phyloP scores from a whole-genome alignment of 441 rosid genomes.

The Jatropha multifida region DNA sequence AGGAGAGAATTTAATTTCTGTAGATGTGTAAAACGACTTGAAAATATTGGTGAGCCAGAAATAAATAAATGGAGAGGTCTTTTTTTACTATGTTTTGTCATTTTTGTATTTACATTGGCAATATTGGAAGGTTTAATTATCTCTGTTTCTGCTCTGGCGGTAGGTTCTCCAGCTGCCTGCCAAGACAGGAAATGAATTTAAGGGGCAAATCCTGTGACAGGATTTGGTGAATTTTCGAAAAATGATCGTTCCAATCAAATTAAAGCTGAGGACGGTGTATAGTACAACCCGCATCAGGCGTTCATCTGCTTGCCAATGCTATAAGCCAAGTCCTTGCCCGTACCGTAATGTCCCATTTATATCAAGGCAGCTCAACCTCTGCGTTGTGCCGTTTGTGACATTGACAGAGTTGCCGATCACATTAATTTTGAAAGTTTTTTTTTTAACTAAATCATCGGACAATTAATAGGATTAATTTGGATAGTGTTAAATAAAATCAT shows the following conservation, averaged over 20 bases:
- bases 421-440: no score
- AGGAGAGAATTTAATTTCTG: no score
- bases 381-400: not conserved
- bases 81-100: not conserved
- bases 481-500: no score
- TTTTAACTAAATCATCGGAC: no score
- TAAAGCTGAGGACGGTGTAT: not conserved
- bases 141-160: not conserved
- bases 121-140: not conserved
- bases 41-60: no score
- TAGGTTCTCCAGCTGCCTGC: not conserved
- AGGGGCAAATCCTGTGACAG: not conserved
- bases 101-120: not conserved
- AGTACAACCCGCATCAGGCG: not conserved
- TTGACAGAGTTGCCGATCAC: no score
- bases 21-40: no score
- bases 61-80: no score
- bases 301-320: not conserved
- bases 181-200: not conserved
- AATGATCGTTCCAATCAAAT: not conserved
- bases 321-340: not conserved
- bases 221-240: not conserved
- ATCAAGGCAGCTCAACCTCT: not conserved
- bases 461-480: no score
- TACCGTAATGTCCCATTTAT: not conserved